Evolutionary conservation across 768 basidiomycete genomes (phyloP).

Genomic region (Leucosporidium creatinivorum): DNA sequence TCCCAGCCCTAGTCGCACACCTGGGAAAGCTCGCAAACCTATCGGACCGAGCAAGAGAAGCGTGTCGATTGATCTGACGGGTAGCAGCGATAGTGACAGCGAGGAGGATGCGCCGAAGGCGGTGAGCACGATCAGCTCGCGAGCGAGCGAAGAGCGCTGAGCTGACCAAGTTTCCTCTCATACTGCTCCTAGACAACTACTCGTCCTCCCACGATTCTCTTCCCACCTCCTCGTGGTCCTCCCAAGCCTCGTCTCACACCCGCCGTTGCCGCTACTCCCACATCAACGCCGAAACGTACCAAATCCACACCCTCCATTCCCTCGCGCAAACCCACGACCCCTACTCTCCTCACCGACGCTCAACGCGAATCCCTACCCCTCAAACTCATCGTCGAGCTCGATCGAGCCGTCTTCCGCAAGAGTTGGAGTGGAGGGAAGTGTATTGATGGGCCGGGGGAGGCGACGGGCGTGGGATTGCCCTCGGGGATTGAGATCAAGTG

Average conservation of each 20-base stretch:
- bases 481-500: slow-evolving; percentile 39
- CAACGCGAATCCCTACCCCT: slow-evolving; percentile 16
- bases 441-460: neutral
- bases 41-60: no score
- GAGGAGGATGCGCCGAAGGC: neutral
- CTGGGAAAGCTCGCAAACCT: neutral
- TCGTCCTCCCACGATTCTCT: no score
- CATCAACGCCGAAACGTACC: no score
- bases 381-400: slow-evolving; percentile 20
- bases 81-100: slow-evolving; percentile 11
- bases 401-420: slow-evolving; percentile 23
- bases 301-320: neutral
- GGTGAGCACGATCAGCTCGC: neutral
- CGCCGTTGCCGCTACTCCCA: no score
- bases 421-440: slow-evolving; percentile 5
- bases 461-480: slow-evolving; percentile 32
- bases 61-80: slow-evolving; percentile 22
- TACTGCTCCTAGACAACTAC: no score
- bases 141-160: no score
- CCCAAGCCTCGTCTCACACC: no score
- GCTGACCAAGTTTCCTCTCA: no score
- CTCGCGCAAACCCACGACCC: neutral
- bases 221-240: no score
- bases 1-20: neutral
- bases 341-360: slow-evolving; percentile 8